Percentiles rank a stretch among this genome's conserved stretches.
Conservation (phyloP, 2,329 filamentous ascomycete species). For the Mollisia scopiformis region DNA sequence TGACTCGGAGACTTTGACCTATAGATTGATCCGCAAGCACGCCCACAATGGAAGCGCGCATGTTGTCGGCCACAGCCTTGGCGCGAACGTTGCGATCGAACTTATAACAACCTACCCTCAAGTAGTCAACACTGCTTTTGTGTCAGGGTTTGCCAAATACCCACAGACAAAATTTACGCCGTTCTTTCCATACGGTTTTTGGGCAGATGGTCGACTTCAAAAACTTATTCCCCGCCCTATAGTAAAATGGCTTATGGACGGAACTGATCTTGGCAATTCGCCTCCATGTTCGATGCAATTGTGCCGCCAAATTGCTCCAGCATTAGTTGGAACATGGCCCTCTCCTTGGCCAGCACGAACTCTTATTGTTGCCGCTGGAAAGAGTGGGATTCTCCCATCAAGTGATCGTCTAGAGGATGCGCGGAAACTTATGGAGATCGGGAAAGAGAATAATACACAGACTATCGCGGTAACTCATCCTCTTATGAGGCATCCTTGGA, state of each 20-base stretch:
- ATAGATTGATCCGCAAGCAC: constrained; percentile 4
- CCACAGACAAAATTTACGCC: background rate
- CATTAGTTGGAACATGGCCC: background rate
- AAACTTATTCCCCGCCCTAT: constrained; percentile 2
- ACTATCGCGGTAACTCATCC: constrained; percentile 4
- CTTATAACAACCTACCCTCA: constrained; percentile 1
- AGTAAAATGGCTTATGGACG: constrained; percentile 7
- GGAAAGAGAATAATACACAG: background rate
- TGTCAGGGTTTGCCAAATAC: constrained; percentile 5
- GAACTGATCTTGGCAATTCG: constrained; percentile 3
- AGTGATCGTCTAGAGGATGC: constrained; percentile 8
- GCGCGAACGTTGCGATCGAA: constrained; percentile 6
- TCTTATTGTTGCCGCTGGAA: constrained; percentile 8
- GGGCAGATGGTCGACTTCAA: constrained; percentile 1
- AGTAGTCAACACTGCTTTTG: background rate
- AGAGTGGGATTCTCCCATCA: constrained; percentile 5
- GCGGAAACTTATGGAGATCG: constrained; percentile 8
- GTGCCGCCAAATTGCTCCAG: constrained; percentile 3
- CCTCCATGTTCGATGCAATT: background rate
- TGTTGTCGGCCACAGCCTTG: constrained; percentile 6
- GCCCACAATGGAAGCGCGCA: constrained; percentile 1
- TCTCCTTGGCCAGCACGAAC: constrained; percentile 9
- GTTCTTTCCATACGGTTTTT: background rate
- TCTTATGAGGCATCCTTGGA: constrained; percentile 10
- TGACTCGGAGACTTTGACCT: background rate